phyloP scores from a whole-genome alignment of 2,329 filamentous ascomycete species.

The Aspergillus vadensis region DNA sequence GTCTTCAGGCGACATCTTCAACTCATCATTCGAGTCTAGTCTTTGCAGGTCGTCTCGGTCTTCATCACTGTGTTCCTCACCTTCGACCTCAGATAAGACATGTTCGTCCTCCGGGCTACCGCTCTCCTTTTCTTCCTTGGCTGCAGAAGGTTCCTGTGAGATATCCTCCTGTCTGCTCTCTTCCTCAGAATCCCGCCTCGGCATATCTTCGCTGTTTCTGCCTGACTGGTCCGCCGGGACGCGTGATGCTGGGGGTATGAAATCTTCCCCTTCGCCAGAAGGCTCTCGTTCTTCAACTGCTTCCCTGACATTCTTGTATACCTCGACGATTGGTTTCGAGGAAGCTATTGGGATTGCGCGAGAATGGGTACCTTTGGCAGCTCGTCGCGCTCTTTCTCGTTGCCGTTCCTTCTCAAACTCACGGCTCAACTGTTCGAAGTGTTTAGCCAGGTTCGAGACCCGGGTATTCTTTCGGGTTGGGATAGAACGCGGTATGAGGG shows the following conservation, averaged over 20 bases:
- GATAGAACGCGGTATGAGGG: constrained; percentile 85
- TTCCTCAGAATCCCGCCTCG: constrained; percentile 25
- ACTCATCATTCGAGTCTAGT: constrained; percentile 56
- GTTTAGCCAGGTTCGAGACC: constrained; percentile 88
- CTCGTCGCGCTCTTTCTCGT: constrained; percentile 77
- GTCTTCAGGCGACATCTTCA: constrained; percentile 55
- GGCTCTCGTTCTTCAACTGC: constrained; percentile 80
- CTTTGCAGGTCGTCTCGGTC: constrained; percentile 72
- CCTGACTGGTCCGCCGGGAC: constrained; percentile 36
- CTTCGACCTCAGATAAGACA: constrained; percentile 66
- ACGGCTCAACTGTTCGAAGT: constrained; percentile 93
- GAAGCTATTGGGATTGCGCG: constrained; percentile 86
- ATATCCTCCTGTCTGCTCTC: constrained; percentile 38
- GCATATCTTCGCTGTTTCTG: constrained; percentile 32
- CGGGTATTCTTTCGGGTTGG: constrained; percentile 68
- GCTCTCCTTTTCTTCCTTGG: constrained; percentile 45
- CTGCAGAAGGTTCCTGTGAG: constrained; percentile 32
- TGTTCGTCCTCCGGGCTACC: constrained; percentile 51
- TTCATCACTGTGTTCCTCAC: constrained; percentile 67
- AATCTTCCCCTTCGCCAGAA: constrained; percentile 61
- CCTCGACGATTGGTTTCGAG: constrained; percentile 93
- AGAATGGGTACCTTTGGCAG: constrained; percentile 73
- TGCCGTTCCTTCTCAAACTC: constrained; percentile 96
- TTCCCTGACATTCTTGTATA: constrained; percentile 91
- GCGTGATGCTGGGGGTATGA: constrained; percentile 30